Percentiles rank a stretch among this genome's conserved stretches.
Conservation (phyloP, 345 rosid species). For the Acer campestre region DNA sequence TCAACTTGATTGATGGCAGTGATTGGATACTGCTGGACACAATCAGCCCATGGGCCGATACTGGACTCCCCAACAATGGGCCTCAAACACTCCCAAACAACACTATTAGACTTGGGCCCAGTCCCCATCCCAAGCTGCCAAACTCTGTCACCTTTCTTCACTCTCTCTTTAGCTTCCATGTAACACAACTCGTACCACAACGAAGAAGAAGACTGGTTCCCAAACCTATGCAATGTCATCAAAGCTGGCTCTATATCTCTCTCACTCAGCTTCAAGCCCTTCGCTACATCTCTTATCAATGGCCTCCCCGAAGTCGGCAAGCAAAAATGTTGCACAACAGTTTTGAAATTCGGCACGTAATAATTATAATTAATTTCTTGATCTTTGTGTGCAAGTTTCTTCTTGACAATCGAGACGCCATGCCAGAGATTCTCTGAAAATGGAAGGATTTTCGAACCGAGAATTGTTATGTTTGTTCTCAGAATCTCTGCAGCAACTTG, state of each 20-base stretch:
- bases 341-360: slow-evolving; percentile 46
- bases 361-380: slow-evolving; percentile 22
- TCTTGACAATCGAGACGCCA: slow-evolving; percentile 28
- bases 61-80: slow-evolving; percentile 37
- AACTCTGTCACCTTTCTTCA: slow-evolving; percentile 51
- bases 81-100: slow-evolving; percentile 47
- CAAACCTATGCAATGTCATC: slow-evolving; percentile 60
- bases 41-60: slow-evolving; percentile 44
- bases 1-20: background rate
- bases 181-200: slow-evolving; percentile 57
- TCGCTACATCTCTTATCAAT: slow-evolving; percentile 43
- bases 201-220: slow-evolving; percentile 62
- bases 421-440: slow-evolving; percentile 31
- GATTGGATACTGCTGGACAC: slow-evolving; percentile 38
- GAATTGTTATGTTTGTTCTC: slow-evolving; percentile 30
- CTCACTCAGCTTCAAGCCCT: slow-evolving; percentile 44
- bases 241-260: slow-evolving; percentile 48
- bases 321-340: slow-evolving; percentile 51
- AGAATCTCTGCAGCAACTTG: slow-evolving; percentile 44
- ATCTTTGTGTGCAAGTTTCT: slow-evolving; percentile 24
- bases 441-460: slow-evolving; percentile 44
- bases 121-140: slow-evolving; percentile 60
- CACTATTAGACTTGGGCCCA: slow-evolving; percentile 45
- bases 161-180: slow-evolving; percentile 52
- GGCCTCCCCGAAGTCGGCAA: slow-evolving; percentile 52